These are phyloP conservation scores for Talaromyces ruber DNA, from an alignment of 495 filamentous ascomycete genomes.

Conservation along the genomic window DNA sequence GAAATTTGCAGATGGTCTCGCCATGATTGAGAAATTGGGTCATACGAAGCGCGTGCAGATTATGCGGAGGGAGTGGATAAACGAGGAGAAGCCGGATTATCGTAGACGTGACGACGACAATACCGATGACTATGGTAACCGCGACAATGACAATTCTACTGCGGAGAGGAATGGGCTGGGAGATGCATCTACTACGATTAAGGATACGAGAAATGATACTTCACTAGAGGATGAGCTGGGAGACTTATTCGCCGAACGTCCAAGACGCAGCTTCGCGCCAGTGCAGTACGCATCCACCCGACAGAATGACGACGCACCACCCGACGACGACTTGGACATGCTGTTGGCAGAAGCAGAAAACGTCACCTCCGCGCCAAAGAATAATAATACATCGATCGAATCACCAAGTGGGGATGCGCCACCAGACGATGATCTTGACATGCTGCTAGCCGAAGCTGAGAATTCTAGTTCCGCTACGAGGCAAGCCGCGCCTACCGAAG, in stretches of 20 bases:
- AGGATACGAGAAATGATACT: background rate
- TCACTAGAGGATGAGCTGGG: background rate
- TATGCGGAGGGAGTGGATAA: conserved; percentile 78
- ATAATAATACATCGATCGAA: background rate
- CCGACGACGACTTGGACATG: conserved; percentile 40
- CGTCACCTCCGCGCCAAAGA: background rate
- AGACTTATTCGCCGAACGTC: background rate
- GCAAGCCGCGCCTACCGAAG: background rate
- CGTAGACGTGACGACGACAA: background rate
- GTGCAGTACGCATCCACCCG: background rate
- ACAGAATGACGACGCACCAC: conserved; percentile 8
- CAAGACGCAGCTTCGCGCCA: background rate
- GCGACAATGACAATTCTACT: background rate
- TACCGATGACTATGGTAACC: background rate
- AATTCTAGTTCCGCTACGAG: background rate
- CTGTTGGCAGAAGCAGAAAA: conserved; percentile 28
- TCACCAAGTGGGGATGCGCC: background rate
- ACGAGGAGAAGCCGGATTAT: conserved; percentile 43
- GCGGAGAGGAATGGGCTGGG: background rate
- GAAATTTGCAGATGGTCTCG: conserved; percentile 81
- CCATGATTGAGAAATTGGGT: conserved; percentile 89
- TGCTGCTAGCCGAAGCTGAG: conserved; percentile 7
- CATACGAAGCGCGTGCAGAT: conserved; percentile 68
- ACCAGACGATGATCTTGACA: conserved; percentile 3
- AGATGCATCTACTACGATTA: background rate